Evolutionary conservation across 495 filamentous ascomycete species (phyloP).

Genomic region (Xylaria acuta): DNA sequence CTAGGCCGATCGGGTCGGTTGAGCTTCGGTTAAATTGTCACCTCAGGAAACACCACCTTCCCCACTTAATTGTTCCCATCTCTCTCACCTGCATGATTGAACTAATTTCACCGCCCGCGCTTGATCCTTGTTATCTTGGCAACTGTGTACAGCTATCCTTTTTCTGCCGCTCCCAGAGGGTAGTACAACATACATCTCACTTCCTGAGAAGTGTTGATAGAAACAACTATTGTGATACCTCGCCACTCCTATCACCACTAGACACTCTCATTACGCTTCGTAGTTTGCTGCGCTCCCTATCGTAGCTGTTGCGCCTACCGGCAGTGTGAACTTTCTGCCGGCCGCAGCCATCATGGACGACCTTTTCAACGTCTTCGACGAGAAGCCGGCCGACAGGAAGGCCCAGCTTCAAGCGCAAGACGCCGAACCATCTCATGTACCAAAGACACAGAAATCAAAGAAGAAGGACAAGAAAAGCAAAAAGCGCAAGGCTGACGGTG

Average conservation of each 20-base stretch:
- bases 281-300: not conserved
- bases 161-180: constrained; percentile 32
- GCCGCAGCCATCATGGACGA: constrained; percentile 67
- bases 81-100: not conserved
- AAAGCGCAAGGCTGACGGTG: constrained; percentile 84
- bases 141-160: constrained; percentile 31
- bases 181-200: not conserved
- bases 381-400: constrained; percentile 40
- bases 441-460: constrained; percentile 43
- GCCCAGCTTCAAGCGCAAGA: constrained; percentile 49
- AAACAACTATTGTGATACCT: not conserved
- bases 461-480: constrained; percentile 71
- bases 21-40: constrained; percentile 7
- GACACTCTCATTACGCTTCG: not conserved
- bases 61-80: not conserved
- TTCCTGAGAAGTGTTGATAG: not conserved
- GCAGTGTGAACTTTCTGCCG: not conserved
- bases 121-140: not conserved
- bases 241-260: too few species aligned
- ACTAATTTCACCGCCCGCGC: constrained; percentile 22
- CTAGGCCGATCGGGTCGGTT: constrained; percentile 1
- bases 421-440: constrained; percentile 41
- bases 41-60: not conserved
- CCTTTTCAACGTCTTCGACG: constrained; percentile 84
- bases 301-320: not conserved